phyloP scores from a whole-genome alignment of 1,139 yeast genomes.

The Blastobotrys serpentis region DNA sequence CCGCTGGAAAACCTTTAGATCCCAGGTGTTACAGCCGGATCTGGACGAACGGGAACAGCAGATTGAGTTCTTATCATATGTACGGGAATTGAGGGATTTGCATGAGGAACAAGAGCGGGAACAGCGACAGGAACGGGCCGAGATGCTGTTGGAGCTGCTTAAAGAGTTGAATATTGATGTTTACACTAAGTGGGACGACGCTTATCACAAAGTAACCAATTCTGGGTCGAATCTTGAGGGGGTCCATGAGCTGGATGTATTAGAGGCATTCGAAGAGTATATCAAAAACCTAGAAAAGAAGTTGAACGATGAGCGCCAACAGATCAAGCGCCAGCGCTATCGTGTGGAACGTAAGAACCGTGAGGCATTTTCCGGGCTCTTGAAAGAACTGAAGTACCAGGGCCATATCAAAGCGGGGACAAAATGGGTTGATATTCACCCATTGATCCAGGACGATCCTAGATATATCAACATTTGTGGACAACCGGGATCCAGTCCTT shows the following conservation, averaged over 20 bases:
- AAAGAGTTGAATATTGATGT: conserved; percentile 38
- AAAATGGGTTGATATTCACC: conserved; percentile 58
- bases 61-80: conserved; percentile 52
- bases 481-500: conserved; percentile 73
- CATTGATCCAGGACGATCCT: conserved; percentile 54
- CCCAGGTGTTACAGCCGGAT: conserved; percentile 18
- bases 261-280: conserved; percentile 52
- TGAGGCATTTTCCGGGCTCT: conserved; percentile 51
- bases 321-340: conserved; percentile 42
- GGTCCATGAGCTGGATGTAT: conserved; percentile 58
- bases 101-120: conserved; percentile 33
- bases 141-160: conserved; percentile 37
- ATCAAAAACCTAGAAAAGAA: conserved; percentile 47
- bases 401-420: conserved; percentile 54
- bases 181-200: conserved; percentile 46
- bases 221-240: conserved; percentile 57
- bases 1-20: conserved; percentile 62
- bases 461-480: conserved; percentile 67
- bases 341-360: conserved; percentile 66
- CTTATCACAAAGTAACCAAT: conserved; percentile 42
- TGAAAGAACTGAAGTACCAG: conserved; percentile 41
- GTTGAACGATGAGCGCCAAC: conserved; percentile 40
- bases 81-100: conserved; percentile 43
- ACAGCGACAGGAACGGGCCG: conserved; percentile 28
- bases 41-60: conserved; percentile 25